Percentiles rank a stretch among this genome's conserved stretches.
Conservation (phyloP, 768 basidiomycete species). For the Podaxis sp. region DNA sequence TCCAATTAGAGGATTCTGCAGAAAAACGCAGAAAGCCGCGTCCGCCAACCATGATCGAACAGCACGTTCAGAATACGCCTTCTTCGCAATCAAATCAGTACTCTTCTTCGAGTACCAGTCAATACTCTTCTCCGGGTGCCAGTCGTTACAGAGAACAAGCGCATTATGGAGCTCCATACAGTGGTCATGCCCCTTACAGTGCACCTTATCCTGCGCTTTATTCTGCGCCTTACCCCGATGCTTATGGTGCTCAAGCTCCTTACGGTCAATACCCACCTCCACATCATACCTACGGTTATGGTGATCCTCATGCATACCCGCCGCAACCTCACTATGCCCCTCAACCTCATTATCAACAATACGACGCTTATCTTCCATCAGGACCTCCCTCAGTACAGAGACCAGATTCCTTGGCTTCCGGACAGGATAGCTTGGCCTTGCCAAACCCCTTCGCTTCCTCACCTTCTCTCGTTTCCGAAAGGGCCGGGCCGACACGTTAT, state of each 20-base stretch:
- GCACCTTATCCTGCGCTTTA: not conserved
- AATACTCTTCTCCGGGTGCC: not conserved
- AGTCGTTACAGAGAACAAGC: not conserved
- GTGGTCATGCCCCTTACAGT: not conserved
- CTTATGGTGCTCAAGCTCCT: conserved; percentile 3
- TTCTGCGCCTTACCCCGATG: not conserved
- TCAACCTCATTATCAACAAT: conserved; percentile 7
- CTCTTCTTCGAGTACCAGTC: not conserved
- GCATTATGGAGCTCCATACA: not conserved
- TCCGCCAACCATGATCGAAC: conserved; percentile 18
- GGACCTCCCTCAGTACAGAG: not conserved
- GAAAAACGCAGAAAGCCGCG: conserved; percentile 13
- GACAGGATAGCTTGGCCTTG: not conserved
- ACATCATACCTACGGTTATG: not conserved
- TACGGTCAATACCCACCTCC: conserved; percentile 3
- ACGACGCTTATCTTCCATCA: not conserved
- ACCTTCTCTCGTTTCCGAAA: not conserved
- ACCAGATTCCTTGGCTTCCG: not conserved
- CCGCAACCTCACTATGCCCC: conserved; percentile 8
- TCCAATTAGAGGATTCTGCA: conserved; percentile 14
- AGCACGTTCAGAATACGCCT: conserved; percentile 11
- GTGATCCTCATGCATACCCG: conserved; percentile 5
- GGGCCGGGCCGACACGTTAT: not conserved
- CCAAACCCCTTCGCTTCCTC: conserved; percentile 6
- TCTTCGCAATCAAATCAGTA: not conserved